Conservation (phyloP, 805 yeast species). For the Cyberlindnera japonica region DNA sequence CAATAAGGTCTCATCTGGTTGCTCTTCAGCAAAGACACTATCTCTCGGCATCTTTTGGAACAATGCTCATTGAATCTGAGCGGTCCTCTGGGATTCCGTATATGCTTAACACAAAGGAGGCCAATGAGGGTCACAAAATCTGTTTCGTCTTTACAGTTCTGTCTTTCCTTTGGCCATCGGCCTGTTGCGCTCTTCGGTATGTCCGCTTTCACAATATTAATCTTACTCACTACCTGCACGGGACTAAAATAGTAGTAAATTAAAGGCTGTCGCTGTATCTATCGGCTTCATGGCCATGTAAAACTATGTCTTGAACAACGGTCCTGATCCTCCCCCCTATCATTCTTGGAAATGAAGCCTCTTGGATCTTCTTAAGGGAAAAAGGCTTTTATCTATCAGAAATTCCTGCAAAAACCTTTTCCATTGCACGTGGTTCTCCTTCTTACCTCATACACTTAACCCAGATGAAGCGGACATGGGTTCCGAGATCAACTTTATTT, state of each 20-base stretch:
- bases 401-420: slow-evolving; percentile 28
- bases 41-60: no score
- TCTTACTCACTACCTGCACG: slow-evolving; percentile 27
- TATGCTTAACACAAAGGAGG: no score
- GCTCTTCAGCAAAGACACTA: no score
- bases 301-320: slow-evolving; percentile 32
- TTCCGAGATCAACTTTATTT: slow-evolving; percentile 41
- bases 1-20: no score
- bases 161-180: slow-evolving; percentile 32
- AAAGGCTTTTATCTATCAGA: slow-evolving; percentile 35
- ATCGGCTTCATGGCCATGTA: slow-evolving; percentile 29
- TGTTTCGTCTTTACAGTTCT: no score
- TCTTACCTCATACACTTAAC: slow-evolving; percentile 44
- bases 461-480: slow-evolving; percentile 39
- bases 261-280: slow-evolving; percentile 19
- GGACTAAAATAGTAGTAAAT: slow-evolving; percentile 18
- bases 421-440: slow-evolving; percentile 33
- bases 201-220: slow-evolving; percentile 23
- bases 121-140: no score
- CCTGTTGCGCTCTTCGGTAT: slow-evolving; percentile 29
- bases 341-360: slow-evolving; percentile 34
- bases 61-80: no score
- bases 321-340: slow-evolving; percentile 38
- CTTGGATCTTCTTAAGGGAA: slow-evolving; percentile 37
- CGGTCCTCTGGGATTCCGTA: no score